Base-by-base conservation (phyloP, 805 yeast species). In the Candida awuae region DNA sequence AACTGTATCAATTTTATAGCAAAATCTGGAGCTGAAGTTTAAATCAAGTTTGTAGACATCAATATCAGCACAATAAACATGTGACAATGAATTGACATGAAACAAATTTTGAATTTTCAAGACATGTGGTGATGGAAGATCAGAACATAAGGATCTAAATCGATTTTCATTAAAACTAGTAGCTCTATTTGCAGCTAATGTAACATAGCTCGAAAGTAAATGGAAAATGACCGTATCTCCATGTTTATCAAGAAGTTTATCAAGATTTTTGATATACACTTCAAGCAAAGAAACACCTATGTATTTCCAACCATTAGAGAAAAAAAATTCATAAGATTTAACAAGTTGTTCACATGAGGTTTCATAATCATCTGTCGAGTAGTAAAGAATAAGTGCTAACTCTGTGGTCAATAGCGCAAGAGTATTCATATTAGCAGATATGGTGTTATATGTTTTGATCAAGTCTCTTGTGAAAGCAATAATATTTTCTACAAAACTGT, bases 321-420 rank as follows among this genome's bases (percentile, higher is more conserved):
- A 68, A 51, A 83, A 87, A 39, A 75, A 75, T 28, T 73, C 75
- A 34, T 84, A 84, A 3, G 92, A 77, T 8, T 77, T 74, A 28
- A 75, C 74, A 10, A 90, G 63, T 3, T 84, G 74, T 5, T 70
- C 62, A 13, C 77, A 70, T 1, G 95, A 80, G 32, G 71, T 70
- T 27, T 68, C 67, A 48, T 74, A 80, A 25, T 82, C 68, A 4
- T 70, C 61, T 22, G 66, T 62, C 2, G 45, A 43, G 29, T 43
- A 79, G 43, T 80, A 77, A 5, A 56, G 34, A 14, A 86, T 58
- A 9, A 82, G 54, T 0, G 94, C 95, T 38, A 86, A 68, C 46
- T 90, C 96, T 6, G 84, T 74, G 1, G 88, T 77, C 13, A 92
- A 64, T 4, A 80, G 66, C 50, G 84, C 88, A 6, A 83, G 78